Conservation (phyloP, 176 grass and related monocot species). For the Avena atlantica region DNA sequence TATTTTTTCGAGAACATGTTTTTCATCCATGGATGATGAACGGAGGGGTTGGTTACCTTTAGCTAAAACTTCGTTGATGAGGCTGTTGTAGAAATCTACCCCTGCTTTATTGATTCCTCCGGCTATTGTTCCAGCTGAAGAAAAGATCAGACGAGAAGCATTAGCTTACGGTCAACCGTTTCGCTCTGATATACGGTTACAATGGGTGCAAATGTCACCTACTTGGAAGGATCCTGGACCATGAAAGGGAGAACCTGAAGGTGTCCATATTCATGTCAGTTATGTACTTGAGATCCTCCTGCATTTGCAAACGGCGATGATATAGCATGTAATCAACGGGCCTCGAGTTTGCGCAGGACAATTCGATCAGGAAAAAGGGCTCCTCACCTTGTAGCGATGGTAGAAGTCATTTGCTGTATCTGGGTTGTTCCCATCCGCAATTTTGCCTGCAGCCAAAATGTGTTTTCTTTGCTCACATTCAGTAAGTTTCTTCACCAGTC, state of each 20-base stretch:
- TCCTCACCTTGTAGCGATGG: constrained; percentile 64
- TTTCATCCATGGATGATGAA: neutral
- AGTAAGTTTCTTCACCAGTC: no score
- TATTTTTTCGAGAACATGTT: no score
- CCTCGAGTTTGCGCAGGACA: no score
- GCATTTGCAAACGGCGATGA: neutral
- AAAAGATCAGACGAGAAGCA: neutral
- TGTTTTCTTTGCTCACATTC: no score
- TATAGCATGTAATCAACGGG: no score
- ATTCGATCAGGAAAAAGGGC: neutral
- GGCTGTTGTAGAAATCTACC: constrained; percentile 63
- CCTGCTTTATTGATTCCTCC: constrained; percentile 67
- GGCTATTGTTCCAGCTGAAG: constrained; percentile 52
- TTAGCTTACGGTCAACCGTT: no score
- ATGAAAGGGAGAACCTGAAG: constrained; percentile 68
- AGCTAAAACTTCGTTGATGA: constrained; percentile 62
- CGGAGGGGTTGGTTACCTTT: constrained; percentile 26
- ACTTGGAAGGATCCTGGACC: constrained; percentile 71
- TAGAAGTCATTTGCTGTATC: constrained; percentile 64
- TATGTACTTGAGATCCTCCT: constrained; percentile 57
- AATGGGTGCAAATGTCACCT: no score
- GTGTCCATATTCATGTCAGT: constrained; percentile 65
- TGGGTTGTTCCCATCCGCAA: constrained; percentile 49
- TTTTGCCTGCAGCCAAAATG: constrained; percentile 46
- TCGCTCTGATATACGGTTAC: no score